These are phyloP conservation scores for Onygena corvina DNA, from an alignment of 2,329 filamentous ascomycete genomes.

Conservation along the genomic window DNA sequence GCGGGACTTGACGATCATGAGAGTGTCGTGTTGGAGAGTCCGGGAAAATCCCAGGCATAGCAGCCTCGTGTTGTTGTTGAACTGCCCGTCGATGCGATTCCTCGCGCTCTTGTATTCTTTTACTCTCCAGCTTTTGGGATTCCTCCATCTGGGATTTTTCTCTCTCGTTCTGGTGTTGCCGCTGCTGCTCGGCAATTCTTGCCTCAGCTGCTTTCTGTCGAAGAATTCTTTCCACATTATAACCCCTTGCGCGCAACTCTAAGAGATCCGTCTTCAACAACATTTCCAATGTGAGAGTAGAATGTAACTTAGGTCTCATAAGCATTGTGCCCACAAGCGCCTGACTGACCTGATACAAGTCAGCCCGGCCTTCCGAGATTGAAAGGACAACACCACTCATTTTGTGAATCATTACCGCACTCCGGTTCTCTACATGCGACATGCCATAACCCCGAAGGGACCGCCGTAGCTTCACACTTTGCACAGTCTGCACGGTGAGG, in stretches of 20 bases:
- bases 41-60: slow-evolving; percentile 65
- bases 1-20: neutral
- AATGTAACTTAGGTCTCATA: slow-evolving; percentile 71
- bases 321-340: slow-evolving; percentile 73
- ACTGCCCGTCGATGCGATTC: slow-evolving; percentile 23
- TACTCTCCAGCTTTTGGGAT: slow-evolving; percentile 31
- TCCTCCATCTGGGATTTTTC: slow-evolving; percentile 59
- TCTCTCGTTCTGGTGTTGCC: slow-evolving; percentile 54
- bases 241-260: slow-evolving; percentile 72
- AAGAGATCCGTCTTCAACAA: slow-evolving; percentile 75
- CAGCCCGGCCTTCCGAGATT: slow-evolving; percentile 58
- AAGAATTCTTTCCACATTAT: slow-evolving; percentile 92
- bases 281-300: slow-evolving; percentile 80
- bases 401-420: slow-evolving; percentile 53
- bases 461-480: slow-evolving; percentile 62
- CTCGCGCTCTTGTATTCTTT: slow-evolving; percentile 34
- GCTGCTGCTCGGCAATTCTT: slow-evolving; percentile 70
- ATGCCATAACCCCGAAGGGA: slow-evolving; percentile 60
- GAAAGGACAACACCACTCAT: slow-evolving; percentile 56
- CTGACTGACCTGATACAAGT: slow-evolving; percentile 86
- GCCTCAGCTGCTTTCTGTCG: slow-evolving; percentile 78
- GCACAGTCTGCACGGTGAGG: slow-evolving; percentile 63
- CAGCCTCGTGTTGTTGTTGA: slow-evolving; percentile 19
- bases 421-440: slow-evolving; percentile 61
- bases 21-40: slow-evolving; percentile 46